phyloP scores from a whole-genome alignment of 352 stramenopile genomes.

The Globisporangium middletonii region DNA sequence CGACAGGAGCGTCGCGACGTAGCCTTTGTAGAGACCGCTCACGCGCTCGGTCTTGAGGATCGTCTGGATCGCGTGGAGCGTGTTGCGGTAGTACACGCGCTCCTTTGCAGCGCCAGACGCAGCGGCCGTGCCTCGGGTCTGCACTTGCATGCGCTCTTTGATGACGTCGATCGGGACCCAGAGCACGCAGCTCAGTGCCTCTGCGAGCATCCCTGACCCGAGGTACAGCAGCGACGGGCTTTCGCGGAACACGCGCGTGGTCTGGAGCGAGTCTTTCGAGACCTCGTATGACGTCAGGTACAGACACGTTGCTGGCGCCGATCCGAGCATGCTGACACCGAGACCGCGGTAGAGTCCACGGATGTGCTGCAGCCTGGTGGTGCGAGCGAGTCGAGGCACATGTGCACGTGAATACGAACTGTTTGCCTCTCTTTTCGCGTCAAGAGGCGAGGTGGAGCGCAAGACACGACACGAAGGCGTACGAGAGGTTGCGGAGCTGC shows the following conservation, averaged over 20 bases:
- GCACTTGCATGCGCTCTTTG: slow-evolving; percentile 98
- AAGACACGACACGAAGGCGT: neutral
- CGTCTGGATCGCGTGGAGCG: slow-evolving; percentile 83
- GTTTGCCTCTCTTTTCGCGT: neutral
- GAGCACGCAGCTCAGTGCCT: slow-evolving; percentile 90
- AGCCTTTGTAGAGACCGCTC: slow-evolving; percentile 93
- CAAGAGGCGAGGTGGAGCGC: too few relatives aligned
- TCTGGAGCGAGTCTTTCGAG: slow-evolving; percentile 52
- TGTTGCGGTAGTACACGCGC: slow-evolving; percentile 88
- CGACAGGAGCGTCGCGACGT: slow-evolving; percentile 92
- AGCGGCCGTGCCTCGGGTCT: slow-evolving; percentile 27
- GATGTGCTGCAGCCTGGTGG: slow-evolving; percentile 33
- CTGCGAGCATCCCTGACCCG: slow-evolving; percentile 62
- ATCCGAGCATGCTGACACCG: slow-evolving; percentile 91
- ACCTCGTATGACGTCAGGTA: slow-evolving; percentile 97
- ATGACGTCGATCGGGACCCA: slow-evolving; percentile 99
- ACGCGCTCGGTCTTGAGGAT: slow-evolving; percentile 90
- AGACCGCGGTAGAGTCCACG: slow-evolving; percentile 94
- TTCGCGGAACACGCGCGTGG: slow-evolving; percentile 29
- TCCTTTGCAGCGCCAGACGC: neutral
- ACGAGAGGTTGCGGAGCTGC: slow-evolving; percentile 45
- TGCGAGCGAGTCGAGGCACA: neutral
- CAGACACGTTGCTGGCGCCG: slow-evolving; percentile 92
- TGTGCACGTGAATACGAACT: neutral
- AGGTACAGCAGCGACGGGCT: slow-evolving; percentile 65